Evolutionary conservation across 2,329 filamentous ascomycete genomes (phyloP), one percentile per base, ranked within the genome.

Genomic region (Aspergillus puulaauensis): DNA sequence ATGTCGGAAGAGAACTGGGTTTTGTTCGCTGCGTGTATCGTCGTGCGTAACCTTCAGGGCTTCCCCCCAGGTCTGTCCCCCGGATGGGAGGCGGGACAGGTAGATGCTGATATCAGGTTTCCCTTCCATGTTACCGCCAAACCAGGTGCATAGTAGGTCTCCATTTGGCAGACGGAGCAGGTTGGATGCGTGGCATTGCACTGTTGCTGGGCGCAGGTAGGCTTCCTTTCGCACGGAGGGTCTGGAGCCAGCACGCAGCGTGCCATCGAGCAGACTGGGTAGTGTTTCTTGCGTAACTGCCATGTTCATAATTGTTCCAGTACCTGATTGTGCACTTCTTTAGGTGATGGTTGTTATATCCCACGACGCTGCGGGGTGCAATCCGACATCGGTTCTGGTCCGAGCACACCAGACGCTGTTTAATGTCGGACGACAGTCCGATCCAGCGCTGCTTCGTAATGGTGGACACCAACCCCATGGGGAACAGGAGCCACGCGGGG

Each of bases 61-160:
- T 2, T 41, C 23, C 6, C 35, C 15, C 52, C 52, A 54, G 7
- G 33, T 37, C 4, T 41, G n/a, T 9, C 17, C 21, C n/a, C 52
- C 52, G 23, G 45, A 31, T n/a, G 35, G 11, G 15, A 54, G 33
- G 6, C 52, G 44, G 31, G 52, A 17, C 0, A 54, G 23, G 21
- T 54, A 54, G 35, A 54, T 49, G 24, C 52, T 54, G 45, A 54
- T 54, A 31, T 54, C 52, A 3, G 52, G 52, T 17, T 54, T 54
- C 3, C 52, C 52, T 24, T 54, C 52, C 52, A 54, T 54, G 35
- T 54, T 54, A 3, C 52, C 52, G n/a, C 52, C 52, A 11, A 54
- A 54, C 52, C 52, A 54, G n/a, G 37, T 45, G 23, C 52, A 54
- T 21, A 54, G 45, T 3, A 54, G 1, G 9, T 54, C 52, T n/a